Conservation (phyloP, 306 rosid species). For the Arachis hypogaea region DNA sequence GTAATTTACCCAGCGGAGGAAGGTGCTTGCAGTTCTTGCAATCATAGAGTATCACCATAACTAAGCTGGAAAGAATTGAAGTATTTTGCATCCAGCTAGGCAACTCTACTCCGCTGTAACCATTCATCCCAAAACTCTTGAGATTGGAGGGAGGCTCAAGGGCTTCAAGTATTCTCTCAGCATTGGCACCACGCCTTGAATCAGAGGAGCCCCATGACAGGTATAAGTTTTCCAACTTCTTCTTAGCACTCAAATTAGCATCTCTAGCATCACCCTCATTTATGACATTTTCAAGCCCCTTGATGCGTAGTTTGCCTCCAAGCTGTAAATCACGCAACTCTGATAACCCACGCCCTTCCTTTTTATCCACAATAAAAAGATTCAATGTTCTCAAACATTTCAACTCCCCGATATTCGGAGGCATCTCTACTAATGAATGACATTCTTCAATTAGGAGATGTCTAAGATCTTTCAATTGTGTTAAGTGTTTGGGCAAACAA, state of each 20-base stretch:
- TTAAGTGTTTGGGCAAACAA: neutral
- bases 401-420: neutral
- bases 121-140: neutral
- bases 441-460: neutral
- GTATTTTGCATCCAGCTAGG: slow-evolving; percentile 16
- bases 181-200: neutral
- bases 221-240: neutral
- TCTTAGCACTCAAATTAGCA: slow-evolving; percentile 4
- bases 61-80: neutral
- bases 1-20: slow-evolving; percentile 18
- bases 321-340: slow-evolving; percentile 18
- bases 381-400: slow-evolving; percentile 8
- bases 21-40: neutral
- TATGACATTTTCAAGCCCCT: neutral
- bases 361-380: slow-evolving; percentile 1
- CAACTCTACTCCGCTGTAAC: neutral
- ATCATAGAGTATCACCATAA: neutral
- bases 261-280: neutral
- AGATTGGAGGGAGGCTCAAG: slow-evolving; percentile 9
- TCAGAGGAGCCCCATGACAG: neutral
- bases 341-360: neutral
- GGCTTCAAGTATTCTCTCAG: slow-evolving; percentile 17
- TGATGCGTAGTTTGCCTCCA: slow-evolving; percentile 9
- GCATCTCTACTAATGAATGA: neutral
- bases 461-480: slow-evolving; percentile 8